phyloP scores from a whole-genome alignment of 129 eudicot species.

The Lonicera japonica region DNA sequence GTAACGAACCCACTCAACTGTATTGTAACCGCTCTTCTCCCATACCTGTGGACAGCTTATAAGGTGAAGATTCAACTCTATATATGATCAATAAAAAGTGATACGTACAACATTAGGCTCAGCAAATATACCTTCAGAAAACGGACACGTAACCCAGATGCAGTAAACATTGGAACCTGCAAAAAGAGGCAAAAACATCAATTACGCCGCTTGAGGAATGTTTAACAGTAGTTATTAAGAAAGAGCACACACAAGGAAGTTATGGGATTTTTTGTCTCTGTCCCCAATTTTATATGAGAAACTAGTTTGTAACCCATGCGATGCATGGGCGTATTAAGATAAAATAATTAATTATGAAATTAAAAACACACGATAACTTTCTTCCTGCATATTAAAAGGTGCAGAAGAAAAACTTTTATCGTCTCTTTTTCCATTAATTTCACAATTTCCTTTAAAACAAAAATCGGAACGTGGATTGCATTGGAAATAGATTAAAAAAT shows the following conservation, averaged over 20 bases:
- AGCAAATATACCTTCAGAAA: conserved; percentile 74
- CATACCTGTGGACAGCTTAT: conserved; percentile 52
- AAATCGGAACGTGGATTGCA: too few relatives aligned
- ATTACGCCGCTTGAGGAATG: background rate
- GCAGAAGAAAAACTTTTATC: too few relatives aligned
- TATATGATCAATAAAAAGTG: background rate
- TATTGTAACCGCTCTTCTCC: conserved; percentile 98
- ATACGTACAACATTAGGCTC: background rate
- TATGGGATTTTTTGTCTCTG: background rate
- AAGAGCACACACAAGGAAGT: background rate
- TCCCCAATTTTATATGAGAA: too few relatives aligned
- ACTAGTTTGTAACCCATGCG: too few relatives aligned
- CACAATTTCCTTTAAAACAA: too few relatives aligned
- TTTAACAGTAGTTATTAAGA: background rate
- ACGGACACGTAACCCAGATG: conserved; percentile 97
- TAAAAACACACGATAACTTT: too few relatives aligned
- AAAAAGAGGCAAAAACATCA: background rate
- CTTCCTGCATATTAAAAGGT: too few relatives aligned
- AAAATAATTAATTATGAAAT: too few relatives aligned
- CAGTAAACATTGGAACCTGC: conserved; percentile 99
- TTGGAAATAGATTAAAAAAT: too few relatives aligned
- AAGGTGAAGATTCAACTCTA: background rate
- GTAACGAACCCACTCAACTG: conserved; percentile 98
- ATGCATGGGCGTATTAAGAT: too few relatives aligned
- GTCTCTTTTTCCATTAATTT: too few relatives aligned